Base-by-base conservation (phyloP, 805 yeast genomes). In the Wickerhamomyces tratensis region DNA sequence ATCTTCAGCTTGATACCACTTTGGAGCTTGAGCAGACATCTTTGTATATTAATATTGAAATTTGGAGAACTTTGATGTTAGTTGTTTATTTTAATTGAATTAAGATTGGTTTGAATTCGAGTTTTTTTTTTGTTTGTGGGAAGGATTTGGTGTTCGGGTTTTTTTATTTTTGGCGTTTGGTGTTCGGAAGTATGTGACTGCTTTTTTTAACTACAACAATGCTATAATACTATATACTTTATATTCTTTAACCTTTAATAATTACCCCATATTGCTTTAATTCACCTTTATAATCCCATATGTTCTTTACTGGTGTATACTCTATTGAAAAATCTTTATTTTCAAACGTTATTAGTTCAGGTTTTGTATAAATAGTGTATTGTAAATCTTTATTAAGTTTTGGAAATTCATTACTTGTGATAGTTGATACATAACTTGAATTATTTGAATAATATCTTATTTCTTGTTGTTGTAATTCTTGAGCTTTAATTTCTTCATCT, bases 1-100 rank as follows among this genome's bases (percentile, higher is more conserved):
- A 72, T 81, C 86, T 77, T 86, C 91, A 66, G 95, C 82, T 71
- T 86, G 87, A 79, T 85, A 88, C 95, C 94, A 86, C 77, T 82
- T 83, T 72, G 86, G 84, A 65, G 93, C 91, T 74, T 73, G 51
- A 38, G 50, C 49, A 49, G 56, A 48, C 56, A 52, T 52, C 31
- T 33, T 30, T 27, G 38, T 40, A 15, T 37, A 29, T 39, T 37
- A 39, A 33, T 41, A 27, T 26, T 37, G 13, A 12, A 27, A 26
- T 29, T 7, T 9, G 31, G 31, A 29, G 31, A 29, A 29, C 31
- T 29, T 29, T 29, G 31, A 29, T 29, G 31, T 20, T 20, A 20
- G 31, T 29, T 29, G 31, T 9, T 9, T 11, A 9, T 11, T 29
- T 10, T 29, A 29, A 29, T 9, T 29, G 5, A 29, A 29, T 29